Base-by-base conservation (phyloP, 495 filamentous ascomycete species). In the Penicillium ochrochloron region DNA sequence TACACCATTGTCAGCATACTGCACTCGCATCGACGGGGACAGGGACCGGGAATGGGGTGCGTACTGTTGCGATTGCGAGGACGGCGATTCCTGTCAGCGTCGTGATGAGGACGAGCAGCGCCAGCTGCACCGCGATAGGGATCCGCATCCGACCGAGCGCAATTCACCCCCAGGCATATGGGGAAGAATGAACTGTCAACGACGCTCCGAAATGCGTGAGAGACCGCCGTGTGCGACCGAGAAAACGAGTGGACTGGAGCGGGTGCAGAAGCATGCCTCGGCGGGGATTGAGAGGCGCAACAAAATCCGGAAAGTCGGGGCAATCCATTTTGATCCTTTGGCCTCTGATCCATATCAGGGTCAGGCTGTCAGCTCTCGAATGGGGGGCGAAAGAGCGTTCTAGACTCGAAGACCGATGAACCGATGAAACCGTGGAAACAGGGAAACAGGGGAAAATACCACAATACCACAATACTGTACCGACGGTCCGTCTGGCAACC, bases 81-180 rank as follows among this genome's bases (percentile, higher is more conserved):
- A 89, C 84, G 37, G 85, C 85, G 42, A 94, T 83, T 27, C 88
- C 84, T 57, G 89, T 76, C 39, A 93, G 79, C 15, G 90, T 86
- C 34, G 89, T 85, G 56, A 92, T 70, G 48, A 93, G 76, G 68
- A 93, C 89, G 46, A 94, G 83, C 74, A 88, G 82, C 62, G 83
- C 91, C 58, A 96, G 81, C 83, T 96, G 92, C 78, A 91, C 88
- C 64, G 91, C 84, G 70, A 96, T 96, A 25, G 90, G 87, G 74
- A 95, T 87, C 71, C 92, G 84, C 90, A 96, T 94, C 62, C 69
- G 70, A 64, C 55, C 66, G 53, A 53, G 50, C 54, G 50, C 31
- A 37, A 34, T 34, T 37, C 53, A 35, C 52, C 27, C n/a, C 33
- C 34, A 9, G 25, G 25, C 27, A 53, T 19, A 53, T 19, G 14